phyloP scores from a whole-genome alignment of 306 rosid genomes.

The Sophora flavescens region DNA sequence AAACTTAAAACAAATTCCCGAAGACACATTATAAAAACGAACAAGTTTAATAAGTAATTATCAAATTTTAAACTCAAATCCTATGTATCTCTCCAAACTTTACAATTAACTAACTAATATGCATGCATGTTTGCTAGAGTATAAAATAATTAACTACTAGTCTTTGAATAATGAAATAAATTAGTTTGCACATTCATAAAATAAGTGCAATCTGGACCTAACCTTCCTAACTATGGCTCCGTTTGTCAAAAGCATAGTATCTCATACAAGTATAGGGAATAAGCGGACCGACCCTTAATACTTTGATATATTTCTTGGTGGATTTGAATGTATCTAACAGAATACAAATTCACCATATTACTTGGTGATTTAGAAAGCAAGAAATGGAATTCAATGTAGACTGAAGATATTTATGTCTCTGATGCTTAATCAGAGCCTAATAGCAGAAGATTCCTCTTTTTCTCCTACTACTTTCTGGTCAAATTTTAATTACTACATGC shows the following conservation, averaged over 20 bases:
- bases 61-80: too few relatives aligned
- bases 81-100: not conserved
- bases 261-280: slow-evolving; percentile 35
- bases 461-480: not conserved
- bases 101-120: not conserved
- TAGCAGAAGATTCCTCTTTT: not conserved
- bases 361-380: too few relatives aligned
- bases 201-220: slow-evolving; percentile 40
- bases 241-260: slow-evolving; percentile 43
- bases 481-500: slow-evolving; percentile 27
- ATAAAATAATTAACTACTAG: not conserved
- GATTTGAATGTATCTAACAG: slow-evolving; percentile 28
- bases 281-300: slow-evolving; percentile 33
- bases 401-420: not conserved
- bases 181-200: slow-evolving; percentile 38
- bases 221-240: slow-evolving; percentile 48
- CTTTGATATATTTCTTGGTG: slow-evolving; percentile 22
- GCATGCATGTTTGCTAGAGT: not conserved
- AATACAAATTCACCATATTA: too few relatives aligned
- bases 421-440: slow-evolving; percentile 25
- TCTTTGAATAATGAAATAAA: slow-evolving; percentile 3
- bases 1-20: too few relatives aligned
- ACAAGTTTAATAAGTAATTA: too few relatives aligned
- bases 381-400: too few relatives aligned
- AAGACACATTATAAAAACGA: too few relatives aligned